phyloP scores from a whole-genome alignment of 768 basidiomycete genomes.

The Serendipita vermifera region DNA sequence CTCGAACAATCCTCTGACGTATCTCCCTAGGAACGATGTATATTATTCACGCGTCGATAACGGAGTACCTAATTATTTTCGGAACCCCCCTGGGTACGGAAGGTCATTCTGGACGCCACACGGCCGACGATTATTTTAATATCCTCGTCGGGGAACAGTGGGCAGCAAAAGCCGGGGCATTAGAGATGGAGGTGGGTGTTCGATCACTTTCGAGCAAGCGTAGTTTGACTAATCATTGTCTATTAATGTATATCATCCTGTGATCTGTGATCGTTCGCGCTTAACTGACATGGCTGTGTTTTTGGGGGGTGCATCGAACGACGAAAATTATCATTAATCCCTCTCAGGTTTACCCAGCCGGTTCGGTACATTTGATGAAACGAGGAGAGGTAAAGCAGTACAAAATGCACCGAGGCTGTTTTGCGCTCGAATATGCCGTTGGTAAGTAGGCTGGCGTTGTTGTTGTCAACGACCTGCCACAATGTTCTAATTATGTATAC shows the following conservation, averaged over 20 bases:
- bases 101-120: constrained; percentile 87
- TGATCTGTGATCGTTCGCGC: background rate
- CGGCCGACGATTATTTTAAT: constrained; percentile 96
- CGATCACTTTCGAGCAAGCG: background rate
- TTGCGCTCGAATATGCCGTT: constrained; percentile 87
- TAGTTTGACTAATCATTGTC: background rate
- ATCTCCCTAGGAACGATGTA: constrained; percentile 62
- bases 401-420: constrained; percentile 94
- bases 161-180: constrained; percentile 70
- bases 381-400: constrained; percentile 88
- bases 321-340: too few species aligned
- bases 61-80: constrained; percentile 93
- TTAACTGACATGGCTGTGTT: background rate
- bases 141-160: constrained; percentile 91
- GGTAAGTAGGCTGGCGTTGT: constrained; percentile 37
- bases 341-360: constrained; percentile 51
- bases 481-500: background rate
- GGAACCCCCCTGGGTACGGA: constrained; percentile 95
- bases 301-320: background rate
- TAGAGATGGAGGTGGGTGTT: constrained; percentile 58
- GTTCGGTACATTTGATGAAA: constrained; percentile 71
- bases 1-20: too few species aligned
- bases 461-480: background rate
- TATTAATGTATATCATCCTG: constrained; percentile 5
- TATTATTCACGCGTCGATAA: constrained; percentile 90